Percentiles rank a stretch among this genome's conserved stretches.
Conservation (phyloP, 441 rosid genomes). For the Eutrema salsugineum region DNA sequence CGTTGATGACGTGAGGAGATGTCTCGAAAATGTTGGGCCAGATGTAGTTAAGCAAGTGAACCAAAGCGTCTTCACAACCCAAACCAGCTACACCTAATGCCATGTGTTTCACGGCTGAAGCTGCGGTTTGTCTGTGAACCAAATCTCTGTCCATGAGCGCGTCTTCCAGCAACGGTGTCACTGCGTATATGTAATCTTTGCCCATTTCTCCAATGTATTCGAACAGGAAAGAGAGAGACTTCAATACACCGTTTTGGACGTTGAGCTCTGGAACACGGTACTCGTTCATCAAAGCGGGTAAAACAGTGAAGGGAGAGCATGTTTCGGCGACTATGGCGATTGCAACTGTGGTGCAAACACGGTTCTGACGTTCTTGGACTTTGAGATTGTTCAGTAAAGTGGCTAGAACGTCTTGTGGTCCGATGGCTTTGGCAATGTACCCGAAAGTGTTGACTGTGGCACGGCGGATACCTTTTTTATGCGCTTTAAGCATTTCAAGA, state of each 20-base stretch:
- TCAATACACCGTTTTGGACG: conserved; percentile 95
- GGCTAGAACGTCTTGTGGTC: conserved; percentile 98
- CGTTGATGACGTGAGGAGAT: conserved; percentile 96
- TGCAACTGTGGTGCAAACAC: conserved; percentile 98
- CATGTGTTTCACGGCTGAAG: conserved; percentile 98
- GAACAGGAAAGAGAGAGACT: conserved; percentile 90
- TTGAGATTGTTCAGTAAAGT: conserved; percentile 94
- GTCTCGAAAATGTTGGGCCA: conserved; percentile 99
- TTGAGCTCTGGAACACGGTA: conserved; percentile 96
- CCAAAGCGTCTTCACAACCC: conserved; percentile 97
- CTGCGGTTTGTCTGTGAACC: conserved; percentile 98
- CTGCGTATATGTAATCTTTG: conserved; percentile 95
- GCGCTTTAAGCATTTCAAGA: conserved; percentile 98
- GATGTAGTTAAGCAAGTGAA: conserved; percentile 84
- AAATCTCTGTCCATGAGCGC: conserved; percentile 98
- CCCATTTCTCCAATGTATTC: conserved; percentile 99
- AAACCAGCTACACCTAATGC: conserved; percentile 96
- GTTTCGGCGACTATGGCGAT: conserved; percentile 97
- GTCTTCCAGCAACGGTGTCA: conserved; percentile 94
- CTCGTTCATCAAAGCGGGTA: conserved; percentile 96
- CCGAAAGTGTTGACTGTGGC: conserved; percentile 98
- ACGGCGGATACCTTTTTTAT: conserved; percentile 95
- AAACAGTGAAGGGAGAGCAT: conserved; percentile 93
- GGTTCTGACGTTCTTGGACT: conserved; percentile 98
- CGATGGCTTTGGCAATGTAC: conserved; percentile 97